These are phyloP conservation scores for Saraca asoca DNA, from an alignment of 331 rosid genomes.

Conservation along the genomic window DNA sequence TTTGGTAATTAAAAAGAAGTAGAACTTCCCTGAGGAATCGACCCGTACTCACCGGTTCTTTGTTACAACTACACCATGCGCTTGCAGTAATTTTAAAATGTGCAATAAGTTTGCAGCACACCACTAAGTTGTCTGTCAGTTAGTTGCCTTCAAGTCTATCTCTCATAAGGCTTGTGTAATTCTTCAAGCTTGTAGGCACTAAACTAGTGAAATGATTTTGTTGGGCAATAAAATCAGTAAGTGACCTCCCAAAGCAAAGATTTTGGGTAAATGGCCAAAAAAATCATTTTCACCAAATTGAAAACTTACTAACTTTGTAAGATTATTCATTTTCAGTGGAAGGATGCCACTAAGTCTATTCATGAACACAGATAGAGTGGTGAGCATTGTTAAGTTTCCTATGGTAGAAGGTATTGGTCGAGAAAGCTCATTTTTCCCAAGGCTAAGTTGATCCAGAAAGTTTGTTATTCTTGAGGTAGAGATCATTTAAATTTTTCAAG, in stretches of 20 bases:
- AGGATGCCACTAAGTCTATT: too few relatives aligned
- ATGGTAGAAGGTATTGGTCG: slow-evolving; percentile 33
- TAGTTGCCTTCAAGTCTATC: slow-evolving; percentile 41
- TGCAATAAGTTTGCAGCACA: too few relatives aligned
- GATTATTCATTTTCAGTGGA: too few relatives aligned
- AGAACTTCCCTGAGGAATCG: too few relatives aligned
- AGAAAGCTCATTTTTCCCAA: background rate
- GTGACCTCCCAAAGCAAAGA: slow-evolving; percentile 20
- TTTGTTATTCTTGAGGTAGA: background rate
- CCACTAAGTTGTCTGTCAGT: slow-evolving; percentile 44
- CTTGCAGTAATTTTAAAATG: too few relatives aligned
- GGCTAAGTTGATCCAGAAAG: background rate
- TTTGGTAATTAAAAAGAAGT: too few relatives aligned
- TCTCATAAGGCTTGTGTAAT: slow-evolving; percentile 39
- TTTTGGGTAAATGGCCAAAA: background rate
- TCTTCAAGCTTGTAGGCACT: slow-evolving; percentile 39
- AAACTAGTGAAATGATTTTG: slow-evolving; percentile 33
- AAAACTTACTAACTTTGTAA: too few relatives aligned
- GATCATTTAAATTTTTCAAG: slow-evolving; percentile 1
- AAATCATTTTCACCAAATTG: background rate
- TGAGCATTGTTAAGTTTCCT: slow-evolving; percentile 24
- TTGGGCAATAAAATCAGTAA: slow-evolving; percentile 25
- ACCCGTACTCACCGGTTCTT: too few relatives aligned
- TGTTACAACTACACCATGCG: too few relatives aligned
- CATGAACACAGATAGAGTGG: background rate